phyloP scores from a whole-genome alignment of 208 protist genomes.

The Leishmania martiniquensis region DNA sequence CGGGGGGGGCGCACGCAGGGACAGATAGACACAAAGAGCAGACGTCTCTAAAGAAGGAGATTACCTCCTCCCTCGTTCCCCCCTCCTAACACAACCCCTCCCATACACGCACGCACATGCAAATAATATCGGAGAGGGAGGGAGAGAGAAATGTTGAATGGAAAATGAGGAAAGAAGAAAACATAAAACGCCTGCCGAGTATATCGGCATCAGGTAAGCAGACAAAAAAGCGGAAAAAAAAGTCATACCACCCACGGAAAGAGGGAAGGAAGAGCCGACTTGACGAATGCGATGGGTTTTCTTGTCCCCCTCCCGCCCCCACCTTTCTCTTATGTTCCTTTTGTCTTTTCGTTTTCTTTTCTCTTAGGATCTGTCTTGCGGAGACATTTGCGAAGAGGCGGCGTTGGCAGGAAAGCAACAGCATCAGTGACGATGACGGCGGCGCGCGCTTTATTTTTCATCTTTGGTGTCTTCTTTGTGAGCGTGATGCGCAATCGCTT shows the following conservation, averaged over 20 bases:
- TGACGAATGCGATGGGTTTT: conserved; percentile 9
- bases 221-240: not conserved
- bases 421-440: conserved; percentile 9
- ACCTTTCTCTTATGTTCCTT: conserved; percentile 14
- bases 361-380: conserved; percentile 11
- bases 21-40: not conserved
- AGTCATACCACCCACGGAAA: not conserved
- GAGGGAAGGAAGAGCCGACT: conserved; percentile 1
- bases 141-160: not conserved
- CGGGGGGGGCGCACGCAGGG: not conserved
- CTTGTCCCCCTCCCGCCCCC: no score
- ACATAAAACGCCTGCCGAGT: not conserved
- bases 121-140: not conserved
- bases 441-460: conserved; percentile 11
- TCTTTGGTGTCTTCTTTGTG: conserved; percentile 9
- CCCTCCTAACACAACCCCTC: no score
- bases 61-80: not conserved
- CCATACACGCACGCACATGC: no score
- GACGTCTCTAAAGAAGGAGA: not conserved
- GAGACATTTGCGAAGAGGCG: conserved; percentile 2
- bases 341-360: conserved; percentile 18
- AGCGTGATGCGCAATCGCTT: conserved; percentile 8
- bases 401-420: conserved; percentile 8
- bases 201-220: not conserved
- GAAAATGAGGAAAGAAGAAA: not conserved